Base-by-base conservation (phyloP, 768 basidiomycete species). In the Lyophyllum decastes region DNA sequence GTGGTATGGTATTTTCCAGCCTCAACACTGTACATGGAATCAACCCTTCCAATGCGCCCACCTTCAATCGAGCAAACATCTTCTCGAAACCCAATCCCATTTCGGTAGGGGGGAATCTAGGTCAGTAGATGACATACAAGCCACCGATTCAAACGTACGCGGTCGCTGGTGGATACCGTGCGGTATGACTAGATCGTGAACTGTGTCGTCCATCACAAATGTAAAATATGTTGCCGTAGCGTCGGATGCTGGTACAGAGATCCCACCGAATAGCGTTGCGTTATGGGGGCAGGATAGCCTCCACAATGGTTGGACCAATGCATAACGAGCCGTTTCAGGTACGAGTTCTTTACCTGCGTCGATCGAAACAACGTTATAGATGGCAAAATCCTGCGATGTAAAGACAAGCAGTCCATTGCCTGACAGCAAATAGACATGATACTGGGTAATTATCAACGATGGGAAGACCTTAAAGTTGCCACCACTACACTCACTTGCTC, bases 341-440 rank as follows among this genome's bases (percentile, higher is more conserved):
- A 11, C 5, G 4, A n/a, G 4, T 11, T 2, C 11, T 19, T n/a
- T 41, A 11, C 40, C 19, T 19, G 40, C 10, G 16, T 2, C n/a
- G 17, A 41, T n/a, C 40, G 40, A 17, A 41, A 5, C 7, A 17
- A 41, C n/a, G 4, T 41, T 17, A 10, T 41, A 41, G n/a, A 19
- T 41, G 40, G 19, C 5, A 17, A 16, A n/a, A 3, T 12, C 22
- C 26, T 35, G 12, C 6, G 58, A 49, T n/a, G n/a, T n/a, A n/a
- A 59, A 54, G 21, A 46, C 34, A 4, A 59, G 14, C 22, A 59
- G 48, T 47, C 43, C 40, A 4, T 55, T 24, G 9, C 35, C 41
- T 17, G 59, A 35, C 19, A 60, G 49, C 16, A 60, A 38, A 12
- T 40, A 50, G 17, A 60, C 53, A n/a, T 46, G 45, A 30, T 52